phyloP scores from a whole-genome alignment of 2,329 filamentous ascomycete genomes.

The Beauveria pseudobassiana region DNA sequence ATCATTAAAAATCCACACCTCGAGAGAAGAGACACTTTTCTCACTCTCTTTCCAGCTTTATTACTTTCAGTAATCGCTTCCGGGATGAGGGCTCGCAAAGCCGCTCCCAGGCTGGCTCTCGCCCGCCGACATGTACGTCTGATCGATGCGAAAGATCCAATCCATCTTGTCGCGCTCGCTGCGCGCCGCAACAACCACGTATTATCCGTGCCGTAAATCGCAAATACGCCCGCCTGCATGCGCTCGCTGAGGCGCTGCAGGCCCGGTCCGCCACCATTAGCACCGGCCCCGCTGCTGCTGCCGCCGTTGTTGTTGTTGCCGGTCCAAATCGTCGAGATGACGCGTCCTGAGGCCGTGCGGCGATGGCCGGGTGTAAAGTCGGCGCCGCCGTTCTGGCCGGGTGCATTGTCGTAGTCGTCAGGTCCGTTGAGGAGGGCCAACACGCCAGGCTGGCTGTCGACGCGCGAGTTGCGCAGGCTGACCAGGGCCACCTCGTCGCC shows the following conservation, averaged over 20 bases:
- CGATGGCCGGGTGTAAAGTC: slow-evolving; percentile 40
- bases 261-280: slow-evolving; percentile 25
- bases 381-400: slow-evolving; percentile 24
- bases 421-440: slow-evolving; percentile 61
- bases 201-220: slow-evolving; percentile 88
- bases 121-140: slow-evolving; percentile 54
- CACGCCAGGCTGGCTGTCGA: slow-evolving; percentile 87
- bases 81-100: slow-evolving; percentile 26
- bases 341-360: slow-evolving; percentile 41
- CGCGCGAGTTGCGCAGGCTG: slow-evolving; percentile 79
- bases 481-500: slow-evolving; percentile 88
- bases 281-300: slow-evolving; percentile 17
- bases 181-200: slow-evolving; percentile 84
- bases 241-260: slow-evolving; percentile 49
- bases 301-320: slow-evolving; percentile 42
- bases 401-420: slow-evolving; percentile 29
- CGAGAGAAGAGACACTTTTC: background rate
- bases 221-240: slow-evolving; percentile 72
- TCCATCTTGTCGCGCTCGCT: slow-evolving; percentile 91
- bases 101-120: slow-evolving; percentile 33
- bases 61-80: slow-evolving; percentile 23
- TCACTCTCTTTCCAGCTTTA: background rate
- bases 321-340: slow-evolving; percentile 50
- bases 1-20: slow-evolving; percentile 1
- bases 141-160: slow-evolving; percentile 93